Conservation (phyloP, 2,329 filamentous ascomycete genomes). For the Cytospora schulzeri region DNA sequence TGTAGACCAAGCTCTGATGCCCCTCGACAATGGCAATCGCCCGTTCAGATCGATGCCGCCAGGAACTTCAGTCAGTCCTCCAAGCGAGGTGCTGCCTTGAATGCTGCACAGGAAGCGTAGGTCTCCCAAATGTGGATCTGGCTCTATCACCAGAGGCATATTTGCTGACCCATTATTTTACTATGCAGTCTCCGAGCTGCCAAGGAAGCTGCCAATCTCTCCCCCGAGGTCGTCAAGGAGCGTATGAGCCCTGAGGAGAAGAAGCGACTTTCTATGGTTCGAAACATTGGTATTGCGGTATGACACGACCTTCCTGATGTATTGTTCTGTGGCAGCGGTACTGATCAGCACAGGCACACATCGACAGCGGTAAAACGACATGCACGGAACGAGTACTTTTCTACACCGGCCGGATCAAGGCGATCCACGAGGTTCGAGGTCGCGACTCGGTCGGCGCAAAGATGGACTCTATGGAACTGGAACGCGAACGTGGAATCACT, state of each 20-base stretch:
- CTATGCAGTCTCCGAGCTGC: constrained; percentile 51
- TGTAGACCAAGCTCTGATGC: constrained; percentile 35
- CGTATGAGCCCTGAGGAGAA: constrained; percentile 82
- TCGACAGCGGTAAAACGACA: constrained; percentile 98
- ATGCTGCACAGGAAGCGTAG: constrained; percentile 44
- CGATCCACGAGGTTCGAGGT: constrained; percentile 94
- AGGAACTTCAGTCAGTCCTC: constrained; percentile 45
- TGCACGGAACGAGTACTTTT: constrained; percentile 95
- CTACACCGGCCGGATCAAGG: constrained; percentile 95
- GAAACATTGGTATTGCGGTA: constrained; percentile 98
- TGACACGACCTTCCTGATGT: constrained; percentile 30
- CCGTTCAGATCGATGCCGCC: constrained; percentile 37
- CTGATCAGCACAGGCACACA: constrained; percentile 70
- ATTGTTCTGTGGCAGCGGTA: neutral
- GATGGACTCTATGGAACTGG: constrained; percentile 99
- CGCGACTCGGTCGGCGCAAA: constrained; percentile 96
- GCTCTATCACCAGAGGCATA: neutral
- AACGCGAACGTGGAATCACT: constrained; percentile 97
- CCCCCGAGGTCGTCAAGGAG: constrained; percentile 66
- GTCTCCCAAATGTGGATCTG: neutral
- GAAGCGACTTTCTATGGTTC: constrained; percentile 74
- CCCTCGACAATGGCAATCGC: constrained; percentile 37
- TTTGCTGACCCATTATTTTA: constrained; percentile 3
- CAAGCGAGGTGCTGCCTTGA: constrained; percentile 37
- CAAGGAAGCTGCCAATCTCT: constrained; percentile 56